Percentiles rank a stretch among this genome's conserved stretches.
These are phyloP conservation scores for Phytophthora pini DNA, from an alignment of 352 stramenopile species.

Conservation along the genomic window DNA sequence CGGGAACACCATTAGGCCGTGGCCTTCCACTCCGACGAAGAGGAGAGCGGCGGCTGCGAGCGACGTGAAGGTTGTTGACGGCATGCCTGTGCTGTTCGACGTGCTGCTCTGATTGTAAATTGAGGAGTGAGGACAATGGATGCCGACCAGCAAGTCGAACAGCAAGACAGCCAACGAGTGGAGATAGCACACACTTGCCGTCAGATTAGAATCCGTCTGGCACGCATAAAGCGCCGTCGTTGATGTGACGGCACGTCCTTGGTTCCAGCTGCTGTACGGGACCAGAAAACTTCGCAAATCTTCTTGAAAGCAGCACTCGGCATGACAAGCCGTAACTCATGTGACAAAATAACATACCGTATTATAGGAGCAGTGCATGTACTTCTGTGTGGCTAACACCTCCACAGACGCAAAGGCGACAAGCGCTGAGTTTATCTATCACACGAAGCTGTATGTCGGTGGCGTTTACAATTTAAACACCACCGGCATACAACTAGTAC, in stretches of 20 bases:
- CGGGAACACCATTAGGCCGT: constrained; percentile 14
- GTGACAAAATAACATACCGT: no score
- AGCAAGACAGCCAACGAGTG: constrained; percentile 13
- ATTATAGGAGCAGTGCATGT: no score
- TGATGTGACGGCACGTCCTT: background rate
- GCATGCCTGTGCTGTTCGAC: constrained; percentile 34
- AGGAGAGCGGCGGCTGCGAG: constrained; percentile 7
- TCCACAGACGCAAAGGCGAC: no score
- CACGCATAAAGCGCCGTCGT: background rate
- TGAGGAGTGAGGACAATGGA: constrained; percentile 26
- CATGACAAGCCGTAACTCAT: no score
- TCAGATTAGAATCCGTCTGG: background rate
- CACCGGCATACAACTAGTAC: no score
- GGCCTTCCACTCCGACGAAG: constrained; percentile 7
- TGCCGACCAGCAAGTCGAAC: constrained; percentile 3
- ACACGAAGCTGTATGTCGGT: no score
- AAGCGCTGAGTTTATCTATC: background rate
- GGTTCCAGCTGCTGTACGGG: no score
- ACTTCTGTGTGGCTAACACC: no score
- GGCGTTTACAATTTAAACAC: no score
- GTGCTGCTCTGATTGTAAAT: constrained; percentile 22
- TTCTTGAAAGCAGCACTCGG: no score
- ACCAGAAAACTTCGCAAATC: no score
- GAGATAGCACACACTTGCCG: background rate
- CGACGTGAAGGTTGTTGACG: constrained; percentile 18